Evolutionary conservation across 108 stramenopile genomes (phyloP).

Genomic region (Licmophora abbreviata): DNA sequence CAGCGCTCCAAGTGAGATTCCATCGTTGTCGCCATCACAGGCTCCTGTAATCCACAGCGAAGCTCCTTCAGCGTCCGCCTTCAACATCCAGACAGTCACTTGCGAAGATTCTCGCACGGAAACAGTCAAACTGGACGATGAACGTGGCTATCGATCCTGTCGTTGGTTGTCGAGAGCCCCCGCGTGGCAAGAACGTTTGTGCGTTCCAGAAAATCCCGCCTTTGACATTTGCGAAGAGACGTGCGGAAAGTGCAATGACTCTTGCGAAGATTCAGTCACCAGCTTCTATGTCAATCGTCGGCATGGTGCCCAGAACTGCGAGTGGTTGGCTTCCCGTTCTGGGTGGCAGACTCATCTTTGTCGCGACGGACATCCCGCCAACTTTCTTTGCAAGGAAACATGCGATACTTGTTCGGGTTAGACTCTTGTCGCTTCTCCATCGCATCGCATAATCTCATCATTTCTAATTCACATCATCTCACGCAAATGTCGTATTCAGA

Average conservation of each 20-base stretch:
- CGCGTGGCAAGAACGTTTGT: not conserved
- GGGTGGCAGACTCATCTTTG: slow-evolving; percentile 2
- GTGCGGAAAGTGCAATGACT: slow-evolving; percentile 24
- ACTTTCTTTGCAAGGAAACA: not conserved
- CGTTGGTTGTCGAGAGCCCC: not conserved
- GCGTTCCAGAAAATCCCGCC: not conserved
- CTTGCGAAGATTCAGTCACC: not conserved
- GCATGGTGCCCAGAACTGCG: not conserved
- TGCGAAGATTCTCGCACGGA: no score
- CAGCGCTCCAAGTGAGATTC: not conserved
- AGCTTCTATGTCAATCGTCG: not conserved
- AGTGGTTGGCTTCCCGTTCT: not conserved
- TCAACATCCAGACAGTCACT: no score
- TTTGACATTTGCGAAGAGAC: slow-evolving; percentile 1
- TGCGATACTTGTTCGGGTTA: slow-evolving; percentile 1
- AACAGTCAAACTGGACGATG: no score
- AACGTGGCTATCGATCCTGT: slow-evolving; percentile 2
- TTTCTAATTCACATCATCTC: no score
- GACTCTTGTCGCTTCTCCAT: no score
- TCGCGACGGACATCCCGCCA: not conserved
- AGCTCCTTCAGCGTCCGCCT: no score
- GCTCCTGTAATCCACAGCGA: no score
- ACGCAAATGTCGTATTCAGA: no score
- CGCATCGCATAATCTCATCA: no score
- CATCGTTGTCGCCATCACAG: not conserved